Conservation (phyloP, 1,139 yeast genomes). For the Blastobotrys proliferans region DNA sequence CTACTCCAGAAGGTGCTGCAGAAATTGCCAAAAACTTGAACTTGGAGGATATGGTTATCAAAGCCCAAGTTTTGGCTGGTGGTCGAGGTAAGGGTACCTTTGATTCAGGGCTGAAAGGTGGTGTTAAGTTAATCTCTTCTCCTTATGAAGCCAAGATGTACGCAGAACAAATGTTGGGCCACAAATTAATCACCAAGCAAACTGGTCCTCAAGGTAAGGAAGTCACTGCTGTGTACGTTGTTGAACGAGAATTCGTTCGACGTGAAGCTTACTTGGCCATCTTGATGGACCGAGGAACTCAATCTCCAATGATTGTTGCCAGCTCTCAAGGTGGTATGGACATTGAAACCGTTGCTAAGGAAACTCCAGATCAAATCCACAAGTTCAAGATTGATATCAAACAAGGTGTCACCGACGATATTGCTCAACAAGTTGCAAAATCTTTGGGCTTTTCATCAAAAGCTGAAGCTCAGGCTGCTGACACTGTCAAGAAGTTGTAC, state of each 20-base stretch:
- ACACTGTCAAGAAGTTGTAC: constrained; percentile 81
- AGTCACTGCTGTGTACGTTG: constrained; percentile 94
- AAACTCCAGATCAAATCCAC: constrained; percentile 88
- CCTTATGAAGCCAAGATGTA: constrained; percentile 84
- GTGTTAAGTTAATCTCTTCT: constrained; percentile 84
- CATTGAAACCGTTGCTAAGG: constrained; percentile 96
- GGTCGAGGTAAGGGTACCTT: constrained; percentile 99
- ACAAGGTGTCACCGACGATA: constrained; percentile 72
- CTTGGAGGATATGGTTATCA: constrained; percentile 81
- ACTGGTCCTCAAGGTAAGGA: constrained; percentile 97
- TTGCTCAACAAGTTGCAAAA: constrained; percentile 73
- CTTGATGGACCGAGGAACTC: constrained; percentile 88
- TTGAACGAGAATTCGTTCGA: constrained; percentile 87
- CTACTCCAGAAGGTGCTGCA: constrained; percentile 84
- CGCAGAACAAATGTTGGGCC: constrained; percentile 86
- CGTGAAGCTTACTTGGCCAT: constrained; percentile 96
- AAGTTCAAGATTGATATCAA: constrained; percentile 77
- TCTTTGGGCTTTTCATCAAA: constrained; percentile 75
- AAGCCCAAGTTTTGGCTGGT: constrained; percentile 98
- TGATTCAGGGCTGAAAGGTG: constrained; percentile 93
- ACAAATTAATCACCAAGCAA: constrained; percentile 95
- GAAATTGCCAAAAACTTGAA: constrained; percentile 64
- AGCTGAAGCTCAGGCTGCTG: constrained; percentile 84
- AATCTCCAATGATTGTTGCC: constrained; percentile 90
- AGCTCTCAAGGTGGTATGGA: constrained; percentile 99